Conservation (phyloP, 352 stramenopile species). For the Globisporangium nodosum region DNA sequence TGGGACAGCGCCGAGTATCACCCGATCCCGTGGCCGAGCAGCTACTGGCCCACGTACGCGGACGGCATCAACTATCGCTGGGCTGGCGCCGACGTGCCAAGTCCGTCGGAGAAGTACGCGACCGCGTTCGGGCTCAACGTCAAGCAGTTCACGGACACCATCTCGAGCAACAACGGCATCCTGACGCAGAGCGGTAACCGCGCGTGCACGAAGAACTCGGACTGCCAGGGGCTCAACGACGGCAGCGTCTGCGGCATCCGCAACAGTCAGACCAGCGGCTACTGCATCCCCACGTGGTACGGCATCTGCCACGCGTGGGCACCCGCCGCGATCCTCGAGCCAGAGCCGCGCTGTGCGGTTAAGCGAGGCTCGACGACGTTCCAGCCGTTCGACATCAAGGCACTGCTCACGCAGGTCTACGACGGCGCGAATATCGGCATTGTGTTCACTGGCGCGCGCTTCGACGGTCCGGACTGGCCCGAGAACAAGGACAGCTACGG, state of each 20-base stretch:
- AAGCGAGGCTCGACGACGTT: slow-evolving; percentile 43
- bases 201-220: slow-evolving; percentile 23
- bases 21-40: slow-evolving; percentile 53
- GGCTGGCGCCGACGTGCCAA: slow-evolving; percentile 22
- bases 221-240: slow-evolving; percentile 19
- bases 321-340: slow-evolving; percentile 24
- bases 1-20: slow-evolving; percentile 8
- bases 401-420: slow-evolving; percentile 26
- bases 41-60: slow-evolving; percentile 59
- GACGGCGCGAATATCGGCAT: slow-evolving; percentile 42
- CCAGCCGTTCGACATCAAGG: slow-evolving; percentile 37
- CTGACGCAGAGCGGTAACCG: slow-evolving; percentile 28
- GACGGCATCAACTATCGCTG: slow-evolving; percentile 62
- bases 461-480: slow-evolving; percentile 30
- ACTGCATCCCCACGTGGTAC: slow-evolving; percentile 16
- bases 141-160: slow-evolving; percentile 26
- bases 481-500: slow-evolving; percentile 46
- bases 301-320: slow-evolving; percentile 19
- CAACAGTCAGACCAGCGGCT: not conserved
- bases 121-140: slow-evolving; percentile 30
- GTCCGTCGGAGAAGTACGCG: slow-evolving; percentile 47
- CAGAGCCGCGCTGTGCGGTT: slow-evolving; percentile 17
- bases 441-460: slow-evolving; percentile 48
- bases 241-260: slow-evolving; percentile 24
- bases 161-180: slow-evolving; percentile 38